Evolutionary conservation across 2,329 filamentous ascomycete genomes (phyloP).

Genomic region (Talaromyces sp.): DNA sequence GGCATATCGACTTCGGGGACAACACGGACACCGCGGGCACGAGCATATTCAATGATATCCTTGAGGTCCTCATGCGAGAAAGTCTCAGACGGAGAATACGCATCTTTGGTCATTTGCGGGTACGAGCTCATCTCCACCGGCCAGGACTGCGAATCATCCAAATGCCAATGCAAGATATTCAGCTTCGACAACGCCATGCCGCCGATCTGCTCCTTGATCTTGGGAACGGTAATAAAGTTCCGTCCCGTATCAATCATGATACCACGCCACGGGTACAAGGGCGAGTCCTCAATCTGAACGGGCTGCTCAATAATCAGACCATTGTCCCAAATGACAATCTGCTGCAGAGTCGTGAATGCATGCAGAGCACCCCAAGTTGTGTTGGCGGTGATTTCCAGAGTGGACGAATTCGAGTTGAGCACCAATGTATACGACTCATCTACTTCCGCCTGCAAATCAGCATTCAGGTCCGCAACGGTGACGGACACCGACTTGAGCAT

Average conservation of each 20-base stretch:
- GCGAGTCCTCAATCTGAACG: constrained; percentile 47
- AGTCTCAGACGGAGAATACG: constrained; percentile 48
- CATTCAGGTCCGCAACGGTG: constrained; percentile 41
- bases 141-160: constrained; percentile 54
- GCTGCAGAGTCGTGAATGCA: constrained; percentile 54
- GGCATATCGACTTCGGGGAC: constrained; percentile 61
- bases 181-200: constrained; percentile 54
- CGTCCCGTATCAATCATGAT: constrained; percentile 53
- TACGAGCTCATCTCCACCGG: constrained; percentile 47
- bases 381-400: constrained; percentile 44
- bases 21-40: constrained; percentile 54
- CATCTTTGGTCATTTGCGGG: constrained; percentile 51
- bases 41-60: constrained; percentile 46
- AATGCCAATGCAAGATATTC: constrained; percentile 55
- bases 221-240: constrained; percentile 49
- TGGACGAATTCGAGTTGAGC: constrained; percentile 36
- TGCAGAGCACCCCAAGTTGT: constrained; percentile 53
- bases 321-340: constrained; percentile 46
- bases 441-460: constrained; percentile 51
- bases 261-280: constrained; percentile 51
- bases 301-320: constrained; percentile 49
- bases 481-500: constrained; percentile 43
- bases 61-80: constrained; percentile 43
- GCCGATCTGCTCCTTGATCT: constrained; percentile 52
- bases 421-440: constrained; percentile 54